phyloP scores from a whole-genome alignment of 495 filamentous ascomycete genomes.

The Lasiosphaeria ovina region DNA sequence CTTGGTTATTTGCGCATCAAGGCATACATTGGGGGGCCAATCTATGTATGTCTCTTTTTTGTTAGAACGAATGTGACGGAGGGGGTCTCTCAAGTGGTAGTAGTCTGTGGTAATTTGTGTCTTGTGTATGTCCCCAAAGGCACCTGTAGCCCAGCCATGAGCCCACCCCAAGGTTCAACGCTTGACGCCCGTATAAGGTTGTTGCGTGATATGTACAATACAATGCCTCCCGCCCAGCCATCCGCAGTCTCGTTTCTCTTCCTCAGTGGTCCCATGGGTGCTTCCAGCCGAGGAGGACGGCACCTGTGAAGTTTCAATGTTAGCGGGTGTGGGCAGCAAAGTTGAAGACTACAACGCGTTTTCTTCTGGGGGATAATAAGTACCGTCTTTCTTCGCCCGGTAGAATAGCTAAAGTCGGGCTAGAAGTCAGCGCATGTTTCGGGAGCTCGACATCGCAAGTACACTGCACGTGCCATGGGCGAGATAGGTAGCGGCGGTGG shows the following conservation, averaged over 20 bases:
- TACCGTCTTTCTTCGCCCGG: conserved; percentile 87
- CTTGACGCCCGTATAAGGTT: too few species aligned
- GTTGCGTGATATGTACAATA: conserved; percentile 20
- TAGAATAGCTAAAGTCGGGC: conserved; percentile 71
- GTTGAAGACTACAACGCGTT: too few species aligned
- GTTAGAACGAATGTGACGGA: neutral
- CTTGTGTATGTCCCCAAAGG: too few species aligned
- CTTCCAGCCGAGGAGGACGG: conserved; percentile 87
- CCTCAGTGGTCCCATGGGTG: conserved; percentile 95
- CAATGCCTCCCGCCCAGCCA: too few species aligned
- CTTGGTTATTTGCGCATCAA: too few species aligned
- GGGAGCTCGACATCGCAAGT: conserved; percentile 1
- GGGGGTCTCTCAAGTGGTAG: too few species aligned
- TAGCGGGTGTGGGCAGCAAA: conserved; percentile 16
- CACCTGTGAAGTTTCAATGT: conserved; percentile 38
- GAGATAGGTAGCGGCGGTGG: neutral
- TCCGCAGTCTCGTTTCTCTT: neutral
- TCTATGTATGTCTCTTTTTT: neutral
- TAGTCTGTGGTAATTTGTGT: too few species aligned
- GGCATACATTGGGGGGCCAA: too few species aligned
- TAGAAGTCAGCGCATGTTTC: too few species aligned
- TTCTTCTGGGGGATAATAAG: conserved; percentile 4
- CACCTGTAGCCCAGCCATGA: too few species aligned
- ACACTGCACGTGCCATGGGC: neutral
- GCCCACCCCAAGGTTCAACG: too few species aligned